Percentiles rank a stretch among this genome's conserved stretches.
Evolutionary conservation across 768 basidiomycete species (phyloP).

Genomic region (Lentinula lateritia): DNA sequence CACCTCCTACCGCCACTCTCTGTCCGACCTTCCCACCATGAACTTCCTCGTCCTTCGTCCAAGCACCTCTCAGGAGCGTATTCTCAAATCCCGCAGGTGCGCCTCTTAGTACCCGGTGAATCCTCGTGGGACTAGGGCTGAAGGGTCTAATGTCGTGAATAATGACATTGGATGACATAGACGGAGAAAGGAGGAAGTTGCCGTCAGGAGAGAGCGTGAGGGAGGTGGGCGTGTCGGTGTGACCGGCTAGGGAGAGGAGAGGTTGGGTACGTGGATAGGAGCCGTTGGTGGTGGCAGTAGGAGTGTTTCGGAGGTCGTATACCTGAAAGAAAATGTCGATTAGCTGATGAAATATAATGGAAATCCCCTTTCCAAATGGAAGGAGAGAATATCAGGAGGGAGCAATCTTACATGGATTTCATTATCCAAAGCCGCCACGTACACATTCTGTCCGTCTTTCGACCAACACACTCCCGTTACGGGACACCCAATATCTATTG

Average conservation of each 20-base stretch:
- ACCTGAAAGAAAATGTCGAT: conserved; percentile 42
- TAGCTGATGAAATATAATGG: conserved; percentile 5
- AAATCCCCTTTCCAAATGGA: conserved; percentile 1
- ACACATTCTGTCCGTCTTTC: conserved; percentile 83
- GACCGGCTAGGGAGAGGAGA: conserved; percentile 73
- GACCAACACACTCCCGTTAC: conserved; percentile 92
- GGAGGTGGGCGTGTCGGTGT: conserved; percentile 91
- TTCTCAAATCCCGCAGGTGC: conserved; percentile 95
- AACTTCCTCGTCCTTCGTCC: conserved; percentile 75
- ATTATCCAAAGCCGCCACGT: conserved; percentile 92
- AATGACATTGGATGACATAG: conserved; percentile 82
- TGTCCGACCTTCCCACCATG: conserved; percentile 33
- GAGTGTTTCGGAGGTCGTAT: conserved; percentile 85
- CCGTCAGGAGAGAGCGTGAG: conserved; percentile 90
- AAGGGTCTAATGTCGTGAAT: conserved; percentile 95
- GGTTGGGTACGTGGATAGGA: conserved; percentile 89
- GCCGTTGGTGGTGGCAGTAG: conserved; percentile 76
- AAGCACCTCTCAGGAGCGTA: conserved; percentile 74
- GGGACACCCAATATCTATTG: conserved; percentile 83
- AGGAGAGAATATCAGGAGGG: not conserved
- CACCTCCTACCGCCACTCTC: conserved; percentile 84
- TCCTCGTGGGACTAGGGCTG: conserved; percentile 73
- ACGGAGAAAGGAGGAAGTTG: conserved; percentile 82
- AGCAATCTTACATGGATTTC: conserved; percentile 77
- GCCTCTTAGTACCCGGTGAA: conserved; percentile 76